phyloP scores from a whole-genome alignment of 306 rosid species.

The Inga leiocalycina region DNA sequence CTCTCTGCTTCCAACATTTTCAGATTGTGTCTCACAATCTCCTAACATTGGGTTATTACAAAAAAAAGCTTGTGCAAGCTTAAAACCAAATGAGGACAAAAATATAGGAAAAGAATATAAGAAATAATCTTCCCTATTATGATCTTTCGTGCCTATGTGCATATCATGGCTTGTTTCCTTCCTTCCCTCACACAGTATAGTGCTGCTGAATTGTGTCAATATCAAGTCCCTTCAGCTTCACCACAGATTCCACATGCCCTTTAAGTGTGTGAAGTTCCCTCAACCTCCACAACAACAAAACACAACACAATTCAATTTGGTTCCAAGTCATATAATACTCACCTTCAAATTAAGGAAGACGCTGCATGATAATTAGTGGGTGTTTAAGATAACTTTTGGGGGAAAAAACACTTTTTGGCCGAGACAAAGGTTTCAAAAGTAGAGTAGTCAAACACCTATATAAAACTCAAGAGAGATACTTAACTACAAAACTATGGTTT shows the following conservation, averaged over 20 bases:
- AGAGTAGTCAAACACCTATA: too few relatives aligned
- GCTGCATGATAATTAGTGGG: not conserved
- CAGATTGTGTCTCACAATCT: conserved; percentile 37
- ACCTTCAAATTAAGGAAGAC: not conserved
- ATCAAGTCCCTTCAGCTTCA: conserved; percentile 74
- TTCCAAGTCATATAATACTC: not conserved
- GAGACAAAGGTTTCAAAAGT: too few relatives aligned
- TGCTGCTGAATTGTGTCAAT: conserved; percentile 77
- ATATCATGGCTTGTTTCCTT: not conserved
- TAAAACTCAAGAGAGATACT: too few relatives aligned
- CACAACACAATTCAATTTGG: not conserved
- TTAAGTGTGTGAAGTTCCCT: conserved; percentile 63
- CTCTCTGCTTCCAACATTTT: conserved; percentile 25
- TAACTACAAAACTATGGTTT: too few relatives aligned
- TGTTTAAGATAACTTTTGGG: too few relatives aligned
- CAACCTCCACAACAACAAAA: conserved; percentile 36
- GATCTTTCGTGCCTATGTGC: not conserved
- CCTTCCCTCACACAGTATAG: conserved; percentile 59
- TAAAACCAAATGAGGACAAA: not conserved
- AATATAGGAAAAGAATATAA: conserved; percentile 4
- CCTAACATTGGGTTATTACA: conserved; percentile 47
- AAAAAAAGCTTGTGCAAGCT: conserved; percentile 26
- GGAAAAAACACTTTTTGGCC: too few relatives aligned
- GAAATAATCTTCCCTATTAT: not conserved
- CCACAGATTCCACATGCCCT: conserved; percentile 83